phyloP scores from a whole-genome alignment of 176 grass and related monocot species.

The Musa beccarii region DNA sequence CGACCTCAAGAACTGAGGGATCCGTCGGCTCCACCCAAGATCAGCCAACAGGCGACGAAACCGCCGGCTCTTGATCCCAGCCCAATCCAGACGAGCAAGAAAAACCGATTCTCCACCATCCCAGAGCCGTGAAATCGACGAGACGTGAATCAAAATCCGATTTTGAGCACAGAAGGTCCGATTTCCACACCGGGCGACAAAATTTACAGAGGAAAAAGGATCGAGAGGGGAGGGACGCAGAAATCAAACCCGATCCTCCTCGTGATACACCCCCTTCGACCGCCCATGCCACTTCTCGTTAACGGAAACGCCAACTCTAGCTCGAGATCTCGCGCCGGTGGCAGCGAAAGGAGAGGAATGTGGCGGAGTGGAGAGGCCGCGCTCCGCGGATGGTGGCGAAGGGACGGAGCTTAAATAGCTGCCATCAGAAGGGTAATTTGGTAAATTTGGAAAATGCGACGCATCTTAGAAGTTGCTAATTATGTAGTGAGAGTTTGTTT shows the following conservation, averaged over 20 bases:
- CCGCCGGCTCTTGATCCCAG: not conserved
- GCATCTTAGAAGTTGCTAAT: no score
- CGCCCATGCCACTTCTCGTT: not conserved
- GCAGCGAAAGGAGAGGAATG: not conserved
- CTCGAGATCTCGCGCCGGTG: not conserved
- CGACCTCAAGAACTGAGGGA: conserved; percentile 2
- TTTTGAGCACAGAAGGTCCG: not conserved
- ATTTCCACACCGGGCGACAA: not conserved
- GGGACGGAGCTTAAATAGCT: conserved; percentile 11
- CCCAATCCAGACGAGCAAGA: not conserved
- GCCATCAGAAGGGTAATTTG: not conserved
- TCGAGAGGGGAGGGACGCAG: not conserved
- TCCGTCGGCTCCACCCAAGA: conserved; percentile 2
- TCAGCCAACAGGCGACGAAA: not conserved
- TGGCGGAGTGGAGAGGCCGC: not conserved
- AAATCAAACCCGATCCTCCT: conserved; percentile 5
- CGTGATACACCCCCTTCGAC: not conserved
- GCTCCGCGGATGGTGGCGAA: not conserved
- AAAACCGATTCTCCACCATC: not conserved
- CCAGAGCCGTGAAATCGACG: not conserved
- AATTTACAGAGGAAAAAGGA: not conserved
- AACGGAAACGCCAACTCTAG: not conserved
- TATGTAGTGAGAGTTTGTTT: no score
- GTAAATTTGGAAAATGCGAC: not conserved
- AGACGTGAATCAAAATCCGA: not conserved